A percentile compares a stretch with the other conserved stretches of the same genome.
phyloP scores from a whole-genome alignment of 2,329 filamentous ascomycete species.

The Fusarium oligoseptatum region DNA sequence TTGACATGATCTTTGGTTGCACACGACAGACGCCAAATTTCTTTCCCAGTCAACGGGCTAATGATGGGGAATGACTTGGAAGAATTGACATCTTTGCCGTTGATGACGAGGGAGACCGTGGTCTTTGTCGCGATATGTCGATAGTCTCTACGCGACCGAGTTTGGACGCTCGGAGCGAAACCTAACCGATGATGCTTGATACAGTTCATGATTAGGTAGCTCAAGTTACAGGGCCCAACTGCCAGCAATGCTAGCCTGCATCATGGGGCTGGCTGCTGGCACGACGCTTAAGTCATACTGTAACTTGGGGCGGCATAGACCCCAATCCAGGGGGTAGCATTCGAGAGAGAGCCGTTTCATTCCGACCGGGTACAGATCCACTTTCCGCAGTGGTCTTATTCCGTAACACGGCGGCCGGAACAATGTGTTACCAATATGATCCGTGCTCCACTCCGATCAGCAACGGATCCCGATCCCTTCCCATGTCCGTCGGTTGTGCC shows the following conservation, averaged over 20 bases:
- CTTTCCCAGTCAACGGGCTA: slow-evolving; percentile 19
- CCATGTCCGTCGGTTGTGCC: neutral
- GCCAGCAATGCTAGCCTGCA: neutral
- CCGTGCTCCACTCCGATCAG: too few relatives aligned
- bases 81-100: slow-evolving; percentile 22
- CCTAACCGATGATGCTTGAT: neutral
- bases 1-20: slow-evolving; percentile 11
- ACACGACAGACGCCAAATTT: slow-evolving; percentile 22
- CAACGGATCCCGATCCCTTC: neutral
- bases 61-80: slow-evolving; percentile 9
- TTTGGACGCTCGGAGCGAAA: neutral
- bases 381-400: neutral
- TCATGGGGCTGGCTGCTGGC: neutral
- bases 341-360: neutral
- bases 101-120: slow-evolving; percentile 22
- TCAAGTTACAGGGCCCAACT: neutral
- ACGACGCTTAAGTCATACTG: neutral
- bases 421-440: too few relatives aligned
- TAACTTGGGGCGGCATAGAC: neutral
- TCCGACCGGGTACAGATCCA: neutral
- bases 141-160: neutral
- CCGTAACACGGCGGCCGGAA: neutral
- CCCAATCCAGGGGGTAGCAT: too few relatives aligned
- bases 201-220: neutral
- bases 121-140: slow-evolving; percentile 4